Conservation (phyloP, 2,329 filamentous ascomycete species). For the Cytospora chrysosperma region DNA sequence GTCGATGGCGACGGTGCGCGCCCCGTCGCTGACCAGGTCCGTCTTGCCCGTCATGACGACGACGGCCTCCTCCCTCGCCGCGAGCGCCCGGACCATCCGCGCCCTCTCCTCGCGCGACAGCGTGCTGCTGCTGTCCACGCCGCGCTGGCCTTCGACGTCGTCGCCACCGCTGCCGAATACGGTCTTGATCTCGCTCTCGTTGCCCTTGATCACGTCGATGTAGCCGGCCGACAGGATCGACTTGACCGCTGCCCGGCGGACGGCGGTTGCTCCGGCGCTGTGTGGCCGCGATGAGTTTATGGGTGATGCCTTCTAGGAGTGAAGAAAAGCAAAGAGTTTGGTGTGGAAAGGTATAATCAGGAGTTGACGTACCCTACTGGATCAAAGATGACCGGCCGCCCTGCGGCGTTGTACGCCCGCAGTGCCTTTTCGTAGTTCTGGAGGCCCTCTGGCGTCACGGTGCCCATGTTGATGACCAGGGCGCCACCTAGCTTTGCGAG, state of each 20-base stretch:
- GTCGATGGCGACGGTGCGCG: constrained; percentile 61
- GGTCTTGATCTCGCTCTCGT: constrained; percentile 81
- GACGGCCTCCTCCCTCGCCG: constrained; percentile 65
- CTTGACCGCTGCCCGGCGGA: constrained; percentile 70
- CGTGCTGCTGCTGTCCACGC: constrained; percentile 75
- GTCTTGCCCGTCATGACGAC: constrained; percentile 79
- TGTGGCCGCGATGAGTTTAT: background rate
- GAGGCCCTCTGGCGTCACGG: constrained; percentile 73
- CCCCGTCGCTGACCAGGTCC: constrained; percentile 77
- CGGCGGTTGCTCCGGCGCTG: constrained; percentile 73
- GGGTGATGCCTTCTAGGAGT: background rate
- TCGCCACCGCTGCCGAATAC: constrained; percentile 52
- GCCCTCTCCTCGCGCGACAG: constrained; percentile 50
- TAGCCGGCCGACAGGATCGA: constrained; percentile 71
- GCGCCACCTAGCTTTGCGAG: constrained; percentile 74
- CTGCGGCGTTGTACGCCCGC: constrained; percentile 74
- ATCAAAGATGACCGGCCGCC: constrained; percentile 78
- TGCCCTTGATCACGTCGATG: constrained; percentile 90
- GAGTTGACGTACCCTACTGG: constrained; percentile 71
- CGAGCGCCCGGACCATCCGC: constrained; percentile 63
- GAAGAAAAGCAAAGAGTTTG: background rate
- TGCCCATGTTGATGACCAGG: constrained; percentile 94
- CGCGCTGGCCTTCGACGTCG: constrained; percentile 62
- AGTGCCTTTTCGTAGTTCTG: constrained; percentile 72
- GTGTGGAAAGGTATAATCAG: too few relatives aligned